These are phyloP conservation scores for Atractiella rhizophila DNA, from an alignment of 768 basidiomycete genomes.

Conservation along the genomic window DNA sequence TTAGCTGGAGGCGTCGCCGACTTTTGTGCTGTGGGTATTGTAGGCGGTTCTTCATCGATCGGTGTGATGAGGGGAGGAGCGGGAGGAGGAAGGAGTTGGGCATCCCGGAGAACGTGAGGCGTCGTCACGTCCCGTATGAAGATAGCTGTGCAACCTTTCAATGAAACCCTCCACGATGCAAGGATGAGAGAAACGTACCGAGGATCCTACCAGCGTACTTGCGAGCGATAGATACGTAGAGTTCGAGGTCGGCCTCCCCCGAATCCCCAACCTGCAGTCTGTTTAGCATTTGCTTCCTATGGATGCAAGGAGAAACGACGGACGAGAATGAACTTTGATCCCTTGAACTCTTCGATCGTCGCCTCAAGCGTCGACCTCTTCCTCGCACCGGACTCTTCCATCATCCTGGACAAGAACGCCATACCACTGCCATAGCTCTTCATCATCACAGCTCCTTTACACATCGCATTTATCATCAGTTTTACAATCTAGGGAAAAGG, in stretches of 20 bases:
- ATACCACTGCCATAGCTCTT: slow-evolving; percentile 57
- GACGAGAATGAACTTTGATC: slow-evolving; percentile 2
- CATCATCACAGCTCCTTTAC: slow-evolving; percentile 26
- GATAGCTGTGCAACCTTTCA: no score
- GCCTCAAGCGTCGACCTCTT: slow-evolving; percentile 56
- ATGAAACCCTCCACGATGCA: no score
- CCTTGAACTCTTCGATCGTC: slow-evolving; percentile 10
- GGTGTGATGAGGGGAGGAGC: no score
- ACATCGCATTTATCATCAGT: no score
- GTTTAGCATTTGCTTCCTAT: not conserved
- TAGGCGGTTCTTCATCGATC: no score
- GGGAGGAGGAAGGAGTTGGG: no score
- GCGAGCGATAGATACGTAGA: slow-evolving; percentile 51
- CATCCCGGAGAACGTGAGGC: no score
- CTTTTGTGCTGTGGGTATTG: no score
- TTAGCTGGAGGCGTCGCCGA: no score
- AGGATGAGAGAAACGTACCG: no score
- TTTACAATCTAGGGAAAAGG: no score
- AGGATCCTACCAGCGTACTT: slow-evolving; percentile 40
- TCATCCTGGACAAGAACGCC: slow-evolving; percentile 55
- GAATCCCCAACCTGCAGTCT: slow-evolving; percentile 66
- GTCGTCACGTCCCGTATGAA: no score
- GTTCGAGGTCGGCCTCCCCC: slow-evolving; percentile 82
- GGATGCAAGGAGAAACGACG: not conserved
- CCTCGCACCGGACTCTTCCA: slow-evolving; percentile 49